Evolutionary conservation across 164 flowering plant species (phyloP).

Genomic region (Cinnamomum micranthum): DNA sequence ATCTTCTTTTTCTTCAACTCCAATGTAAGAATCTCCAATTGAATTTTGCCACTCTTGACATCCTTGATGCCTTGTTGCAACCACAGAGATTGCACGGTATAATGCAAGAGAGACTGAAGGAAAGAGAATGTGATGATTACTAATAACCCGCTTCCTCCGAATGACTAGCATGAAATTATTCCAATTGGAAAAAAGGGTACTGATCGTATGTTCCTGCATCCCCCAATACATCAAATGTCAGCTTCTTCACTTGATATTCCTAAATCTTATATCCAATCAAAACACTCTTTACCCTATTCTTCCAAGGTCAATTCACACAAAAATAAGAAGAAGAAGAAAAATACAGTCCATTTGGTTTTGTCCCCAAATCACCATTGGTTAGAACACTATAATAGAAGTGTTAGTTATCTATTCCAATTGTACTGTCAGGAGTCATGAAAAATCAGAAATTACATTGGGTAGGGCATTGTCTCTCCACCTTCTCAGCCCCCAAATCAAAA

Average conservation of each 20-base stretch:
- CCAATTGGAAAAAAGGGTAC: not conserved
- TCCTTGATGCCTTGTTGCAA: constrained; percentile 10
- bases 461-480: too few species aligned
- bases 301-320: too few species aligned
- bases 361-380: too few species aligned
- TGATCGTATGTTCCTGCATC: constrained; percentile 9
- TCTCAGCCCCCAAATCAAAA: too few species aligned
- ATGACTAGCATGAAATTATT: not conserved
- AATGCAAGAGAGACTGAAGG: constrained; percentile 8
- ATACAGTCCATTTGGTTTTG: too few species aligned
- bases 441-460: too few species aligned
- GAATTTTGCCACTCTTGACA: not conserved
- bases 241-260: not conserved
- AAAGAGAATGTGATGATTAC: not conserved
- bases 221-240: constrained; percentile 6
- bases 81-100: constrained; percentile 5
- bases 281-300: too few species aligned
- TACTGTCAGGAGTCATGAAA: too few species aligned
- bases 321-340: too few species aligned
- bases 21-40: constrained; percentile 20
- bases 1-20: constrained; percentile 10
- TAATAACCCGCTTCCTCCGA: constrained; percentile 2
- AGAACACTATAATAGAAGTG: too few species aligned
- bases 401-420: too few species aligned
- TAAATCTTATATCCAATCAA: too few species aligned